Conservation (phyloP, 106 monocot genomes). For the Dendrobium huoshanense region DNA sequence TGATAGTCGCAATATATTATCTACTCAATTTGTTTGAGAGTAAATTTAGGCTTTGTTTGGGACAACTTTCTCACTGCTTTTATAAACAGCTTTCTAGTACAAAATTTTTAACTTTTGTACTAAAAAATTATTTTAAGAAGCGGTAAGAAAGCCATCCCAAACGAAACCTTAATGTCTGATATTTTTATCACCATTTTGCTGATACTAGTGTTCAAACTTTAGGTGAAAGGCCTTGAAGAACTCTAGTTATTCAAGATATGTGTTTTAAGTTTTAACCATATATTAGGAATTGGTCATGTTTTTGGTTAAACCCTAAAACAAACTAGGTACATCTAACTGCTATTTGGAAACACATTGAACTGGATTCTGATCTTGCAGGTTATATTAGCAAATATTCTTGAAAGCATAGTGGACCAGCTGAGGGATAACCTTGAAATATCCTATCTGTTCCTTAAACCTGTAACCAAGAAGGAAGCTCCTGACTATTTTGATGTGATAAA, state of each 20-base stretch:
- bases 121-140: too few species aligned
- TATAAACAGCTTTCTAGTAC: too few species aligned
- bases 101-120: too few species aligned
- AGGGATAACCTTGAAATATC: conserved; percentile 34
- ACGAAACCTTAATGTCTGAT: too few species aligned
- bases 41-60: not conserved
- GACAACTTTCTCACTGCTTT: too few species aligned
- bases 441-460: conserved; percentile 79
- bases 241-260: too few species aligned
- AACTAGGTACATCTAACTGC: too few species aligned
- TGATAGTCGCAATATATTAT: not conserved
- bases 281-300: not conserved
- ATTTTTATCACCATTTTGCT: too few species aligned
- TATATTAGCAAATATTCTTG: conserved; percentile 66
- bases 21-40: not conserved
- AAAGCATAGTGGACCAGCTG: conserved; percentile 61
- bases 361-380: conserved; percentile 40
- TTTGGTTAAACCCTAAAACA: not conserved
- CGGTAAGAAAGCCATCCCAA: too few species aligned
- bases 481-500: conserved; percentile 69
- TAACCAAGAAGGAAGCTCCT: conserved; percentile 92
- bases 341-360: not conserved
- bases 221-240: too few species aligned
- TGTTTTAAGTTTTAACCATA: too few species aligned
- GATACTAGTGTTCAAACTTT: too few species aligned